Conservation (phyloP, 768 basidiomycete genomes). For the Phaffia australis region DNA sequence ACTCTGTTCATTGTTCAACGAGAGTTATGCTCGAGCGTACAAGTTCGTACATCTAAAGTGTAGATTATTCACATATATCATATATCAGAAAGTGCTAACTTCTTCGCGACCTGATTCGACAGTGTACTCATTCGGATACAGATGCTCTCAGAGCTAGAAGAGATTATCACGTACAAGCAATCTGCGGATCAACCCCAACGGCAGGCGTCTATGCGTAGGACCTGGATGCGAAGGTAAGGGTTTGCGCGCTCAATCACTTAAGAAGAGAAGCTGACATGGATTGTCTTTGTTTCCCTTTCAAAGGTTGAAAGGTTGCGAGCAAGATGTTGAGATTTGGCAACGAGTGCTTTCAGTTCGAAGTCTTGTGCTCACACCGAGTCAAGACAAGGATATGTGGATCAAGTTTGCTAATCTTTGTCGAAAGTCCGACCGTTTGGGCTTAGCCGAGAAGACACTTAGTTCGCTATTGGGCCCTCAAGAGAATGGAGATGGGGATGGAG, state of each 20-base stretch:
- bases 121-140: slow-evolving; percentile 95
- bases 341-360: slow-evolving; percentile 91
- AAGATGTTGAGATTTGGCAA: slow-evolving; percentile 98
- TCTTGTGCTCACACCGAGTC: slow-evolving; percentile 80
- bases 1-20: slow-evolving; percentile 78
- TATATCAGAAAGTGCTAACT: not conserved
- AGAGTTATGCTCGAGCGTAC: slow-evolving; percentile 94
- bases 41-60: slow-evolving; percentile 49
- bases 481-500: slow-evolving; percentile 30
- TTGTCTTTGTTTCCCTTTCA: slow-evolving; percentile 5
- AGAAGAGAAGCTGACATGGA: not conserved
- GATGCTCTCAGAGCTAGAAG: slow-evolving; percentile 95
- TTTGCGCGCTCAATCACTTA: not conserved
- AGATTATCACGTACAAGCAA: slow-evolving; percentile 93
- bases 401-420: slow-evolving; percentile 97
- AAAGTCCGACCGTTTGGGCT: slow-evolving; percentile 81
- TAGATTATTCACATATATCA: not conserved
- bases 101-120: not conserved
- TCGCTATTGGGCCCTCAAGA: slow-evolving; percentile 64
- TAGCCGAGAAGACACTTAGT: slow-evolving; percentile 94
- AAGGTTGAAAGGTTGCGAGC: slow-evolving; percentile 88
- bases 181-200: slow-evolving; percentile 85
- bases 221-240: slow-evolving; percentile 87
- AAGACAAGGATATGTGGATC: slow-evolving; percentile 96
- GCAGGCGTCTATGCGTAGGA: slow-evolving; percentile 79